Evolutionary conservation across 768 basidiomycete genomes (phyloP), one percentile per base, ranked within the genome.

Genomic region (Lactarius indigo): DNA sequence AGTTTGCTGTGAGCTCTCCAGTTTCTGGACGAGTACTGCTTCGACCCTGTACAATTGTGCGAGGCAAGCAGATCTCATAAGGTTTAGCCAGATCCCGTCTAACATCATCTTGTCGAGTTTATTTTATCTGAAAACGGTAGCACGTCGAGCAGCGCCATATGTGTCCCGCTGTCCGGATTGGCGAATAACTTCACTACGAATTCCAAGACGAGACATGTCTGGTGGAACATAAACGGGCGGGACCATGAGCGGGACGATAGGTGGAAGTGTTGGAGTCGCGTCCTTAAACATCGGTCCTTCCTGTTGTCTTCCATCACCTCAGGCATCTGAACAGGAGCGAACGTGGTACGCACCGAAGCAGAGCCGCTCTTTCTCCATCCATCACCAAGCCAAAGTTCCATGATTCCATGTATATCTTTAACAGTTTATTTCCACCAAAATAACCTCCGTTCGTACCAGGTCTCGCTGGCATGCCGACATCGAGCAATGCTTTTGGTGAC

Each of bases 71-170:
- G 30, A 8, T 76, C 89, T 70, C 72, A 96, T 94, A 50, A 99
- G 78, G 79, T 95, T 86, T 1, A 97, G 95, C 85, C 95, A 99
- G 23, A 99, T 84, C 72, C 92, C 92, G 47, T 96, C 92, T 59
- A 83, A 84, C 0, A 98, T 92, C 0, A 81, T 85, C 74, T 89
- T 88, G 73, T 97, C 94, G 62, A 99, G 76, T 74, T 89, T 93
- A 44, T 94, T 74, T 89, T 93, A 44, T 94, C 94, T 8, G 84
- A 87, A 73, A 93, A 98, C 63, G 85, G 79, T 37, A 99, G 78
- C 63, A 88, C 87, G 62, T 98, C 95, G 18, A 98, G 82, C 57
- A 98, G 78, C 5, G 94, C 96, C 90, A 99, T 96, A 35, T 97
- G 84, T 26, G 88, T 93, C 1, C 94, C 95, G 55, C 97, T 85